Evolutionary conservation across 257 asterid genomes (phyloP).

Genomic region (Vinca minor): DNA sequence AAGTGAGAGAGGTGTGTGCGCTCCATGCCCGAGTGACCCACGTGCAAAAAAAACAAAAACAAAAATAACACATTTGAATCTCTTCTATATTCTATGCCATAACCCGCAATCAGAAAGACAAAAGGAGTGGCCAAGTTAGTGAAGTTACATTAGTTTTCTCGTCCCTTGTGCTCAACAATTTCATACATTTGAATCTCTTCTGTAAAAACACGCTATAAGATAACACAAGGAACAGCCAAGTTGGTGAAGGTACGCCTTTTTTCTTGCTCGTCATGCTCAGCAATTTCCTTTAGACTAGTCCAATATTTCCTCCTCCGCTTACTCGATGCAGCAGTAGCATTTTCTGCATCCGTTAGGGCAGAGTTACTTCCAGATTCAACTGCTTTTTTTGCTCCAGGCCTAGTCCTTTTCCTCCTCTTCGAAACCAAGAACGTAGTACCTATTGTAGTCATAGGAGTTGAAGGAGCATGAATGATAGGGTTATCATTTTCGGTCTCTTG

Average conservation of each 20-base stretch:
- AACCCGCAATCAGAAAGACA: too few relatives aligned
- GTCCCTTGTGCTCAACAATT: too few relatives aligned
- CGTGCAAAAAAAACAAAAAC: too few relatives aligned
- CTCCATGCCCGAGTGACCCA: too few relatives aligned
- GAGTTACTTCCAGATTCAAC: constrained; percentile 22
- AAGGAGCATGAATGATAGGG: constrained; percentile 23
- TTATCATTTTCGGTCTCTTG: constrained; percentile 22
- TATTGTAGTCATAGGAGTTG: constrained; percentile 32
- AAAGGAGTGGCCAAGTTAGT: too few relatives aligned
- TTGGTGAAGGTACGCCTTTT: constrained; percentile 21
- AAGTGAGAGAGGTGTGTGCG: too few relatives aligned
- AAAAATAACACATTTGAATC: too few relatives aligned
- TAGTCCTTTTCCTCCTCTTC: constrained; percentile 41
- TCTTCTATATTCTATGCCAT: too few relatives aligned
- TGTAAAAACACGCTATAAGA: constrained; percentile 10
- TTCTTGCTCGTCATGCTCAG: constrained; percentile 33
- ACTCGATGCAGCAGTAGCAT: constrained; percentile 21
- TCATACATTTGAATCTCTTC: constrained; percentile 2
- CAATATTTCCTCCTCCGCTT: constrained; percentile 49
- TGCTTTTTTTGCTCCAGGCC: constrained; percentile 39
- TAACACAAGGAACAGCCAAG: constrained; percentile 40
- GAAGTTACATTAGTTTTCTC: too few relatives aligned
- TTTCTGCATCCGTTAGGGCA: constrained; percentile 22
- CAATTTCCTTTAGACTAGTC: constrained; percentile 70
- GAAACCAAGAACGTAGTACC: constrained; percentile 47